Evolutionary conservation across 495 filamentous ascomycete genomes (phyloP), one percentile per base, ranked within the genome.

Genomic region (Trypethelium eluteriae): DNA sequence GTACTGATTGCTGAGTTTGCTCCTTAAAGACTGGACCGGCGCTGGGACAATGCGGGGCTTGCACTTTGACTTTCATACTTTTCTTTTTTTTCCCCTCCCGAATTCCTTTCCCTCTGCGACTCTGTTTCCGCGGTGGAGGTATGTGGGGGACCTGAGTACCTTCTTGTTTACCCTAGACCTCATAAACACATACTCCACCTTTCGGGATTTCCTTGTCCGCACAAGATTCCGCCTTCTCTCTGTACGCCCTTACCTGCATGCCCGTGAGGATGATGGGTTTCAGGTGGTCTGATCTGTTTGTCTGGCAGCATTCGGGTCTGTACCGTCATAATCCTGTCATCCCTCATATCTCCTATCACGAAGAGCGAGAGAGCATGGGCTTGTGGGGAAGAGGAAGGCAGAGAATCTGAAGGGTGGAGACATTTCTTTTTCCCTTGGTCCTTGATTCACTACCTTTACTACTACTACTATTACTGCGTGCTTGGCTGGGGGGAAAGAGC

Each of bases 221-320:
- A 7, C 41, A 25, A 25, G 41, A 7, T 14, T 44, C 14, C 41
- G 41, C 41, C 6, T 7, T 14, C 14, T 44, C 41, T 44, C 41
- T 44, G 41, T 44, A 44, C 41, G 1, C 14, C 41, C 14, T 7
- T 7, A 7, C 14, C 41, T 7, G 6, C 41, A 0, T 44, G 14
- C 0, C 1, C 41, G 6, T 14, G 41, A 44, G 41, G 14, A 1
- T 53, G 49, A 53, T 53, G 2, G 49, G 49, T 11, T 18, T 2
- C 49, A 9, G 41, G n/a, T 53, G n/a, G 49, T 5, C 12, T 14
- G 49, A 53, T 5, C 49, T 53, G 49, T 59, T 35, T 59, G 53
- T 59, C 53, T 59, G 53, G 53, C 53, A 59, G 53, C 53, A 59
- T 59, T 59, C 53, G 53, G 18, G 32, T 59, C 2, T 59, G 34